Conservation (phyloP, 768 basidiomycete genomes). For the Rhodocollybia butyracea region DNA sequence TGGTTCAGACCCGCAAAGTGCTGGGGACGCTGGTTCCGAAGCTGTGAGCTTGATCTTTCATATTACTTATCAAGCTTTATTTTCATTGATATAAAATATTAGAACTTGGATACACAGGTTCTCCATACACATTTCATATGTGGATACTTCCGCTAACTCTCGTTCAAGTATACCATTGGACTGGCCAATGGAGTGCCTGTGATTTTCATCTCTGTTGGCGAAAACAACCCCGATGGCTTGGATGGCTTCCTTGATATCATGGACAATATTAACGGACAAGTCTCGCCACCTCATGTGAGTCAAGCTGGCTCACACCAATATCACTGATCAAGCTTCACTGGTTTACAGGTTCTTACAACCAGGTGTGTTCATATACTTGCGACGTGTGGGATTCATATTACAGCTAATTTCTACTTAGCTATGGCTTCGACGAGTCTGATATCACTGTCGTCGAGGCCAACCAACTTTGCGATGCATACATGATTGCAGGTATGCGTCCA, state of each 20-base stretch:
- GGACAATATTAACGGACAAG: conserved; percentile 23
- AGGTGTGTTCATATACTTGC: background rate
- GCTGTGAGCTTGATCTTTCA: conserved; percentile 21
- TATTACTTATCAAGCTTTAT: background rate
- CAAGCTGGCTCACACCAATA: background rate
- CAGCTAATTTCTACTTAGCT: conserved; percentile 23
- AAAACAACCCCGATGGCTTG: conserved; percentile 24
- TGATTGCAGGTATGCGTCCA: conserved; percentile 25
- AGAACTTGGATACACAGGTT: conserved; percentile 30
- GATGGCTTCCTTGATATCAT: conserved; percentile 33
- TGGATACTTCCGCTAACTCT: too few relatives aligned
- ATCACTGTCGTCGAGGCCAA: conserved; percentile 18
- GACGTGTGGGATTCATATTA: too few relatives aligned
- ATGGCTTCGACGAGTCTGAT: conserved; percentile 50
- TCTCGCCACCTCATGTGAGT: conserved; percentile 32
- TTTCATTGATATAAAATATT: background rate
- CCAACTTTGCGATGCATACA: conserved; percentile 25
- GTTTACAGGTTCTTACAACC: conserved; percentile 38
- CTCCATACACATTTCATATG: too few relatives aligned
- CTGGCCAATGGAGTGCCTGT: conserved; percentile 30
- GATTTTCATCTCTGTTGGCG: conserved; percentile 30
- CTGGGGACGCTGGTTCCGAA: conserved; percentile 27
- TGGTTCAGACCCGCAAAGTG: conserved; percentile 19
- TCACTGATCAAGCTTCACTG: background rate
- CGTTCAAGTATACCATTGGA: conserved; percentile 35